Evolutionary conservation across 257 asterid species (phyloP).

Genomic region (Jacaranda mimosifolia): DNA sequence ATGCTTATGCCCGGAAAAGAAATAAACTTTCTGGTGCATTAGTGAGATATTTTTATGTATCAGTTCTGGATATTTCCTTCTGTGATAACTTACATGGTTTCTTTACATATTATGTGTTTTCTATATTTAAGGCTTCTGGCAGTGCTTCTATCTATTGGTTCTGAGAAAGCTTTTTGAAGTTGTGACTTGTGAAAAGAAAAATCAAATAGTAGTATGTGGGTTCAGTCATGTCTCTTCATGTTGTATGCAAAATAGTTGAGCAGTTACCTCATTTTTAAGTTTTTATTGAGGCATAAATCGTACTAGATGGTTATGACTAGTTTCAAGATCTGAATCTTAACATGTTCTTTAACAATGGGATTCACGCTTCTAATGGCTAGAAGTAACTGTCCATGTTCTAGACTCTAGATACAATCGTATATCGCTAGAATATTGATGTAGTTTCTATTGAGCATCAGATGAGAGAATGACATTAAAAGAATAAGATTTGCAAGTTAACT

Average conservation of each 20-base stretch:
- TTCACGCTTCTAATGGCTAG: slow-evolving; percentile 5
- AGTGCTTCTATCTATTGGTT: slow-evolving; percentile 14
- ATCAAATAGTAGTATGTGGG: neutral
- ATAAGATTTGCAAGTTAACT: slow-evolving; percentile 14
- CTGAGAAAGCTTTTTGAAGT: neutral
- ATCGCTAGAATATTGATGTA: slow-evolving; percentile 15
- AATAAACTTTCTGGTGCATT: slow-evolving; percentile 15
- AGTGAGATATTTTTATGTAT: neutral
- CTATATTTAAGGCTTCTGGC: slow-evolving; percentile 6
- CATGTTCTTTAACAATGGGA: neutral
- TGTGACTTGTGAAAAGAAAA: neutral
- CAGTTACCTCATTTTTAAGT: slow-evolving; percentile 2
- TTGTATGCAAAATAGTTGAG: slow-evolving; percentile 15
- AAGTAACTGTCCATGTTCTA: slow-evolving; percentile 10
- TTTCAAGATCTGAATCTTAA: neutral
- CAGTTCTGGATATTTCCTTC: slow-evolving; percentile 1
- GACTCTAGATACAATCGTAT: neutral
- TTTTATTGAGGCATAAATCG: slow-evolving; percentile 23
- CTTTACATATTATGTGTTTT: neutral
- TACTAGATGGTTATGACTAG: slow-evolving; percentile 9
- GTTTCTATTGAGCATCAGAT: slow-evolving; percentile 21
- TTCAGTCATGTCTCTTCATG: neutral
- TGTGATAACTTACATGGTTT: neutral
- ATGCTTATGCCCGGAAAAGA: slow-evolving; percentile 12
- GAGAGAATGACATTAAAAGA: neutral